A percentile compares a stretch with the other conserved stretches of the same genome.
Conservation (phyloP, 129 eudicot genomes). For the Flaveria trinervia region DNA sequence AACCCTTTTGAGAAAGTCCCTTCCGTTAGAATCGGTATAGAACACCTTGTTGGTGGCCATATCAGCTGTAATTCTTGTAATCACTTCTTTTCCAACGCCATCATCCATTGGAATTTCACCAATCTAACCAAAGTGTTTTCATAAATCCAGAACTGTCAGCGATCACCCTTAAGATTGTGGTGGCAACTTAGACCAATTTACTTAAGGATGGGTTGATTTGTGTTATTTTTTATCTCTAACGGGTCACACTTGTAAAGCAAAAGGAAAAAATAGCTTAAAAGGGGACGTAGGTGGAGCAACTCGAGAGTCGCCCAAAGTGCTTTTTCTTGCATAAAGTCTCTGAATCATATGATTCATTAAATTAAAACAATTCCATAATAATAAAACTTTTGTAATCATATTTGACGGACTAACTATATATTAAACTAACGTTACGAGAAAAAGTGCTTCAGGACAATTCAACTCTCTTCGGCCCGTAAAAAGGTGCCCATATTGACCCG, state of each 20-base stretch:
- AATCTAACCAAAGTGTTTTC: constrained; percentile 42
- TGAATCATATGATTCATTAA: neutral
- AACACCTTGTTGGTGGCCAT: constrained; percentile 72
- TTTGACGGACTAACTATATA: neutral
- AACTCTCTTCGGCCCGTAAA: neutral
- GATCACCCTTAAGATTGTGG: neutral
- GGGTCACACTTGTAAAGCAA: neutral
- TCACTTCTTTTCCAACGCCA: constrained; percentile 78
- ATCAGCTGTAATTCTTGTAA: constrained; percentile 72
- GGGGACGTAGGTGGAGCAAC: neutral
- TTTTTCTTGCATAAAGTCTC: neutral
- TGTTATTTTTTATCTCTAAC: neutral
- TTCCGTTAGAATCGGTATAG: constrained; percentile 86
- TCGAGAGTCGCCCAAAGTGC: neutral
- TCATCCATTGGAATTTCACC: constrained; percentile 82
- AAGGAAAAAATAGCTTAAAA: neutral
- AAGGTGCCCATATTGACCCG: neutral
- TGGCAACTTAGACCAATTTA: neutral
- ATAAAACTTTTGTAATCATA: neutral
- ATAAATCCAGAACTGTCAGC: constrained; percentile 9
- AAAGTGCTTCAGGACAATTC: constrained; percentile 1
- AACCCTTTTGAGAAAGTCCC: constrained; percentile 84
- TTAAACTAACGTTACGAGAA: neutral
- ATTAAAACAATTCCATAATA: neutral
- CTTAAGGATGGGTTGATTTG: neutral